These are phyloP conservation scores for Dactylis glomerata DNA, from an alignment of 176 grass and related monocot species.

Conservation along the genomic window DNA sequence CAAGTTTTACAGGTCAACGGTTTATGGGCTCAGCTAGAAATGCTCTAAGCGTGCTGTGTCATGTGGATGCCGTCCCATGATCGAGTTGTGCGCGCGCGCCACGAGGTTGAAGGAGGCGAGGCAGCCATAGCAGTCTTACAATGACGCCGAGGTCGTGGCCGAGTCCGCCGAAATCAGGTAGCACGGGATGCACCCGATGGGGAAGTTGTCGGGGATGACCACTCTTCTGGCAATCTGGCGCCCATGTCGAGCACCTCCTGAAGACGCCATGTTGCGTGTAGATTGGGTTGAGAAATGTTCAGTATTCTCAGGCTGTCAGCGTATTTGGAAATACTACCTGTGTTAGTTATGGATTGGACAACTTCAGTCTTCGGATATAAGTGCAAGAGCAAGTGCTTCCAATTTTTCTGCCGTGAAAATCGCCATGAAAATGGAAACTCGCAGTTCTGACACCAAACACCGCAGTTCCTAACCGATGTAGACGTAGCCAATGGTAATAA, in stretches of 20 bases:
- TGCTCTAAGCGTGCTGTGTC: conserved; percentile 66
- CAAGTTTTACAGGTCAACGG: no score
- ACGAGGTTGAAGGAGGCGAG: conserved; percentile 52
- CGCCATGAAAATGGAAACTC: no score
- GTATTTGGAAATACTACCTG: conserved; percentile 22
- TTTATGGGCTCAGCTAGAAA: no score
- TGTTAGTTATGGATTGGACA: conserved; percentile 37
- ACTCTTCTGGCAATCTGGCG: conserved; percentile 41
- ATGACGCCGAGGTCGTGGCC: background rate
- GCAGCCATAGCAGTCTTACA: conserved; percentile 50
- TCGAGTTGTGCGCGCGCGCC: conserved; percentile 48
- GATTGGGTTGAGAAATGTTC: background rate
- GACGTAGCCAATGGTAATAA: no score
- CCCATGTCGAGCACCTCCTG: conserved; percentile 64
- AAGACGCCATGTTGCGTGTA: background rate
- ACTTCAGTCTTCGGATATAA: conserved; percentile 49
- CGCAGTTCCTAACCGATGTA: no score
- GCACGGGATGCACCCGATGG: conserved; percentile 63
- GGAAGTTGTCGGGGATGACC: conserved; percentile 63
- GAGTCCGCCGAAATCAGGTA: conserved; percentile 50
- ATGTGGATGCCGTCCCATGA: conserved; percentile 81
- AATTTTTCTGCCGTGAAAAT: no score
- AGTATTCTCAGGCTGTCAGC: no score
- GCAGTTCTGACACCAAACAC: no score
- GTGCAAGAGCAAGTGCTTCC: conserved; percentile 16